Base-by-base conservation (phyloP, 2,329 filamentous ascomycete genomes). In the Allantophomopsis cytisporea region DNA sequence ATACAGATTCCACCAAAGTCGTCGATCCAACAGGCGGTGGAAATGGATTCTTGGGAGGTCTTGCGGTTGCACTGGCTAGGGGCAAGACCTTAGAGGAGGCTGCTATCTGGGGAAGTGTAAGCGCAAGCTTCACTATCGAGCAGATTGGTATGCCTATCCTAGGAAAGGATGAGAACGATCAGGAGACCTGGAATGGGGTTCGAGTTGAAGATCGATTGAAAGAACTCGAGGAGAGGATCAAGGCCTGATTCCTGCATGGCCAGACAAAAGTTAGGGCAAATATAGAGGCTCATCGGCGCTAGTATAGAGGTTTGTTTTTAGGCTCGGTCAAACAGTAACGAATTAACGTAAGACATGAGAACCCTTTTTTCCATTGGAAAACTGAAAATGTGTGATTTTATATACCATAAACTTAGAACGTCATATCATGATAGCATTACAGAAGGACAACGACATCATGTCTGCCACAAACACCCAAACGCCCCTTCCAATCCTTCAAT, bases 11-110 rank as follows among this genome's bases (percentile, higher is more conserved):
- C 31, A 54, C 54, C 1, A 73, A 64, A 42, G 85, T 95, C 1
- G 63, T 91, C n/a, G 91, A 96, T 58, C 88, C 89, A 1, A 96
- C 91, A 0, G 91, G 91, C 8, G 91, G 87, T 15, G 91, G 91
- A 1, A 98, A 98, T 59, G 80, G 83, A 0, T 96, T 95, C 51
- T 65, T 95, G 17, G 70, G 71, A 16, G 70, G 71, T n/a, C 49
- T 77, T 36, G 63, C 67, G 0, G 64, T 78, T 11, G 76, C 66
- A 1, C 59, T 81, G 47, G 77, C 67, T 23, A 62, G 80, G 39
- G 76, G 73, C 1, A 65, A 71, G 48, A 54, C 58, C 18, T 64
- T 83, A 32, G 74, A 79, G 43, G 77, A 85, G 50, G 87, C 86
- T 5, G 78, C 83, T 5, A 66, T 74, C 0, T 89, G 81, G 75